Conservation (phyloP, 805 yeast genomes). For the Ogataea haglerorum region DNA sequence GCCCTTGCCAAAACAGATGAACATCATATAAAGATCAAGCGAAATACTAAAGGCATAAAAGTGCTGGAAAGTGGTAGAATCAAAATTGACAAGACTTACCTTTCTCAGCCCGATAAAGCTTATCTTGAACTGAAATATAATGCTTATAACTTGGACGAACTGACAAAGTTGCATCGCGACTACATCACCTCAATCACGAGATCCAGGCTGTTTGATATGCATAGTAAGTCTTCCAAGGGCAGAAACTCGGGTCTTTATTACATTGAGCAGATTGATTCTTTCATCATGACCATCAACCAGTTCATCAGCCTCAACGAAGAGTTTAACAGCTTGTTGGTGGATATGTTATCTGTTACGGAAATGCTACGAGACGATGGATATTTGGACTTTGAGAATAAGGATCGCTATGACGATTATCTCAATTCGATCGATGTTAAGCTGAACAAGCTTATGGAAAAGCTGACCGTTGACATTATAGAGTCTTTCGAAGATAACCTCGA, state of each 20-base stretch:
- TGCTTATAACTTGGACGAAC: slow-evolving; percentile 48
- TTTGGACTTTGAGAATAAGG: slow-evolving; percentile 24
- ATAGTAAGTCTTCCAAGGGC: slow-evolving; percentile 30
- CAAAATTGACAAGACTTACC: slow-evolving; percentile 10
- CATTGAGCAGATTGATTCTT: slow-evolving; percentile 39
- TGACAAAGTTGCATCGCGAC: slow-evolving; percentile 34
- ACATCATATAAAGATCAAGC: slow-evolving; percentile 12
- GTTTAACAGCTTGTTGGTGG: slow-evolving; percentile 34
- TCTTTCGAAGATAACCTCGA: slow-evolving; percentile 42
- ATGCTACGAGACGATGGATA: slow-evolving; percentile 17
- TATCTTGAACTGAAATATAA: slow-evolving; percentile 15
- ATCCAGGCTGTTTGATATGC: slow-evolving; percentile 34
- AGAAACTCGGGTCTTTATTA: slow-evolving; percentile 37
- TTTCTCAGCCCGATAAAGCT: background rate
- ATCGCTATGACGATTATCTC: slow-evolving; percentile 22
- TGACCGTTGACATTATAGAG: slow-evolving; percentile 38
- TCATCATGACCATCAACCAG: slow-evolving; percentile 36
- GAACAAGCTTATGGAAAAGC: slow-evolving; percentile 37
- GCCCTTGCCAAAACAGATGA: slow-evolving; percentile 16
- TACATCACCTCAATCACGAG: slow-evolving; percentile 37
- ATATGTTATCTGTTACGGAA: slow-evolving; percentile 32
- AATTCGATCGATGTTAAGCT: slow-evolving; percentile 27
- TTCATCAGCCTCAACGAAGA: slow-evolving; percentile 39
- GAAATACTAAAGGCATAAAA: slow-evolving; percentile 19
- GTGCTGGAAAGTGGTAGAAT: slow-evolving; percentile 13